These are phyloP conservation scores for Reticulascus tulasneorum DNA, from an alignment of 2,329 filamentous ascomycete genomes.

Conservation along the genomic window DNA sequence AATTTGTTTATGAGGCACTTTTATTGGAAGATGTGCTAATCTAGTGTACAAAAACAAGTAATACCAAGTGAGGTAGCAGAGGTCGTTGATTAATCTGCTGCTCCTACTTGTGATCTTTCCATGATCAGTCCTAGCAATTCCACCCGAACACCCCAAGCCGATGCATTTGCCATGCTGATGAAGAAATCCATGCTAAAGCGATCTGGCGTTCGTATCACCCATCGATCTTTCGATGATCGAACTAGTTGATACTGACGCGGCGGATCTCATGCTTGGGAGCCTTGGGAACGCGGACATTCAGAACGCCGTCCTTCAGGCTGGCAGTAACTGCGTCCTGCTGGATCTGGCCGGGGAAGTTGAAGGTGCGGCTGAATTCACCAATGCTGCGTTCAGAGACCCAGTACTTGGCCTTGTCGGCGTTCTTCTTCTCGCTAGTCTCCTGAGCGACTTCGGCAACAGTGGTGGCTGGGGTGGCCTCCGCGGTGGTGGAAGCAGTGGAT, in stretches of 20 bases:
- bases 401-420: slow-evolving; percentile 51
- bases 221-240: too few relatives aligned
- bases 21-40: too few relatives aligned
- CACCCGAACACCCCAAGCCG: too few relatives aligned
- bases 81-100: too few relatives aligned
- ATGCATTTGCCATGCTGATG: too few relatives aligned
- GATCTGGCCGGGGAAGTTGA: slow-evolving; percentile 63
- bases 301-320: slow-evolving; percentile 60
- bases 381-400: slow-evolving; percentile 66
- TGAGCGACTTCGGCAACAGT: slow-evolving; percentile 29
- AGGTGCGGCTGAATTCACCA: slow-evolving; percentile 65
- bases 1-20: too few relatives aligned
- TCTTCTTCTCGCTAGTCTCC: slow-evolving; percentile 23
- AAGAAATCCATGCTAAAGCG: too few relatives aligned
- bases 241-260: slow-evolving; percentile 52
- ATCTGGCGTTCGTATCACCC: too few relatives aligned
- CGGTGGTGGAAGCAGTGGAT: slow-evolving; percentile 17
- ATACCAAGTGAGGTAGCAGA: too few relatives aligned
- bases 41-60: too few relatives aligned
- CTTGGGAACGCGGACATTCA: slow-evolving; percentile 64
- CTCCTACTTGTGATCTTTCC: too few relatives aligned
- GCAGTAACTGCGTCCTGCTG: slow-evolving; percentile 60
- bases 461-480: slow-evolving; percentile 18
- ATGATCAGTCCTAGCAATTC: too few relatives aligned
- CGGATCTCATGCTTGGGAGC: slow-evolving; percentile 53